Evolutionary conservation across 2,329 filamentous ascomycete genomes (phyloP).

Genomic region (Venturia aucupariae): DNA sequence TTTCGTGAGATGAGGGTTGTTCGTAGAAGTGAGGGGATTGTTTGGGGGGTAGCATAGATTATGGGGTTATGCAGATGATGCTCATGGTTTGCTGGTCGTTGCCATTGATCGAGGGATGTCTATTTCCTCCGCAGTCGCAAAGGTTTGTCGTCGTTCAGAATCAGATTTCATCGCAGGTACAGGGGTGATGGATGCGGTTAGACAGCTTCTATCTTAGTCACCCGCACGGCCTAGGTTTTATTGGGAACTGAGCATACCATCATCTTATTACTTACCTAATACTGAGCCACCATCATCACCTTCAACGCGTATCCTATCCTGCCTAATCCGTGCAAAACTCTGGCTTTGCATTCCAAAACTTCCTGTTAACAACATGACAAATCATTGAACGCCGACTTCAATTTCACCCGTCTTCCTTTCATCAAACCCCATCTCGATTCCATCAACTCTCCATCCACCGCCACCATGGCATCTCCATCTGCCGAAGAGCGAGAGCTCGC

Average conservation of each 20-base stretch:
- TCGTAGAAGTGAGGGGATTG: no score
- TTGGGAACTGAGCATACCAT: no score
- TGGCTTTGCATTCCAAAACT: neutral
- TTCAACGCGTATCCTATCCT: neutral
- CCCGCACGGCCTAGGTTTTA: no score
- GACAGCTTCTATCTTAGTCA: no score
- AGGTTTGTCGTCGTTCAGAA: neutral
- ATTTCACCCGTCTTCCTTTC: neutral
- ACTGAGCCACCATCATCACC: neutral
- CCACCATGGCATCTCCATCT: constrained; percentile 18
- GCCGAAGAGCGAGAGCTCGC: constrained; percentile 65
- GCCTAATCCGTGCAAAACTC: neutral
- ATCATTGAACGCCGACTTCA: neutral
- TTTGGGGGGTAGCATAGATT: no score
- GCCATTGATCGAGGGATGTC: neutral
- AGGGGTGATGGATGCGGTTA: neutral
- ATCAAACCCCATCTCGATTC: neutral
- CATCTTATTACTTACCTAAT: no score
- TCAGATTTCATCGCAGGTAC: neutral
- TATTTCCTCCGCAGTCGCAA: neutral
- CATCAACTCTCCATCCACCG: neutral
- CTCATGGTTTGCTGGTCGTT: neutral
- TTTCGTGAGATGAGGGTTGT: no score
- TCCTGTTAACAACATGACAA: neutral
- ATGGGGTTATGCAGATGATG: no score